phyloP scores from a whole-genome alignment of 2,329 filamentous ascomycete species.

The Kalaharituber pfeilii region DNA sequence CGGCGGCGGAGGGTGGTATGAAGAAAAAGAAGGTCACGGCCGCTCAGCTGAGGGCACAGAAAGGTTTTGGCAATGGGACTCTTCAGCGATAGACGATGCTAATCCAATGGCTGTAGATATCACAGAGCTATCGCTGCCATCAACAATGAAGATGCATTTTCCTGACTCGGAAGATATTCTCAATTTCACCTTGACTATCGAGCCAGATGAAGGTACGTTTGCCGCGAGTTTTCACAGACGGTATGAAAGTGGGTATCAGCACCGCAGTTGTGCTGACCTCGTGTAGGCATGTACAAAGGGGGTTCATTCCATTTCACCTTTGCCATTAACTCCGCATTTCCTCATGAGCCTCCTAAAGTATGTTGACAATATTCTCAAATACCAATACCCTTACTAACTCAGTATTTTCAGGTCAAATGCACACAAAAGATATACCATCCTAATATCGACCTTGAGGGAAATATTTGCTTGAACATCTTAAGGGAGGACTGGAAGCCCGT shows the following conservation, averaged over 20 bases:
- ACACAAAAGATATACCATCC: constrained; percentile 98
- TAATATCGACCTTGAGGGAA: constrained; percentile 94
- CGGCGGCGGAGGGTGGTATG: constrained; percentile 58
- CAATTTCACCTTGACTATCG: constrained; percentile 65
- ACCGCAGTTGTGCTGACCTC: neutral
- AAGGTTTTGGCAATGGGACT: no score
- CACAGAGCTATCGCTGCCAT: constrained; percentile 59
- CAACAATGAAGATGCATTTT: constrained; percentile 67
- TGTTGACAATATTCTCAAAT: neutral
- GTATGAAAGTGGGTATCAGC: neutral
- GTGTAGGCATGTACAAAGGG: constrained; percentile 62
- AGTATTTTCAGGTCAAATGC: constrained; percentile 49
- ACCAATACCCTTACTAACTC: neutral
- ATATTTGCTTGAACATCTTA: constrained; percentile 93
- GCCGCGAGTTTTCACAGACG: no score
- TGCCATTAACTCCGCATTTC: constrained; percentile 83
- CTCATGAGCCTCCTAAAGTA: constrained; percentile 79
- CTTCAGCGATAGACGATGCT: constrained; percentile 3
- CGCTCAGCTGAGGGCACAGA: constrained; percentile 85
- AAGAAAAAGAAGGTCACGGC: constrained; percentile 99
- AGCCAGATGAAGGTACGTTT: constrained; percentile 59
- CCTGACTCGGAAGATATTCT: constrained; percentile 71
- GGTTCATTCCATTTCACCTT: constrained; percentile 83
- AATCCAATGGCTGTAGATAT: constrained; percentile 54
- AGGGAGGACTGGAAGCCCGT: constrained; percentile 99